Base-by-base conservation (phyloP, 2,329 filamentous ascomycete species). In the Pseudogymnoascus sp. region DNA sequence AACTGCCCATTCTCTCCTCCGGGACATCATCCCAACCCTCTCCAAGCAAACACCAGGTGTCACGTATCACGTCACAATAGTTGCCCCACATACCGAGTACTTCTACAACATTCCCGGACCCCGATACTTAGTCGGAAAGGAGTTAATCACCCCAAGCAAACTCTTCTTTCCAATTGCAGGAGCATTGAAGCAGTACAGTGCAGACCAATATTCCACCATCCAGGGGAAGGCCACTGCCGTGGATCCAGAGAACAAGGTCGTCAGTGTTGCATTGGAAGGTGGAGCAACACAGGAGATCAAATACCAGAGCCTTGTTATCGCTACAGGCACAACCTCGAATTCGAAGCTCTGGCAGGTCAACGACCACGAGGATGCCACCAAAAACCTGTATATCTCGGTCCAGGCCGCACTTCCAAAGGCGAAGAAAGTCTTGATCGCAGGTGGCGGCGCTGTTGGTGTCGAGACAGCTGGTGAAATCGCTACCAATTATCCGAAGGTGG, bases 71-170 rank as follows among this genome's bases (percentile, higher is more conserved):
- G 72, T 86, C 58, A 78, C 79, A 48, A 73, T 84, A n/a, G 75
- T 87, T 68, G 78, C 79, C 64, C 81, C 82, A 3, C 79, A 79
- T 12, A 73, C 76, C 3, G 74, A 78, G 41, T 83, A 80, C 74
- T 85, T 76, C 74, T 84, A 77, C 70, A 78, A 78, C 41, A 72
- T 80, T 25, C 81, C 78, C 1, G 78, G 81, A 2, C 83, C 84
- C 0, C 78, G 84, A 35, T 76, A 79, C 39, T 71, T 84, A 33
- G 75, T 78, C 29, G 81, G 80, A 29, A 75, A 79, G 0, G 70
- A 75, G 1, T 74, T 78, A 27, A 75, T 84, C 63, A 74, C 75
- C 2, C 66, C 76, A 4, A 75, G 79, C 25, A 78, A 82, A 65
- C 75, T 79, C 60, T 75, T 84, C 60, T 69, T 80, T 41, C 75